Evolutionary conservation across 805 yeast genomes (phyloP).

Genomic region (Metschnikowia vanudenii): DNA sequence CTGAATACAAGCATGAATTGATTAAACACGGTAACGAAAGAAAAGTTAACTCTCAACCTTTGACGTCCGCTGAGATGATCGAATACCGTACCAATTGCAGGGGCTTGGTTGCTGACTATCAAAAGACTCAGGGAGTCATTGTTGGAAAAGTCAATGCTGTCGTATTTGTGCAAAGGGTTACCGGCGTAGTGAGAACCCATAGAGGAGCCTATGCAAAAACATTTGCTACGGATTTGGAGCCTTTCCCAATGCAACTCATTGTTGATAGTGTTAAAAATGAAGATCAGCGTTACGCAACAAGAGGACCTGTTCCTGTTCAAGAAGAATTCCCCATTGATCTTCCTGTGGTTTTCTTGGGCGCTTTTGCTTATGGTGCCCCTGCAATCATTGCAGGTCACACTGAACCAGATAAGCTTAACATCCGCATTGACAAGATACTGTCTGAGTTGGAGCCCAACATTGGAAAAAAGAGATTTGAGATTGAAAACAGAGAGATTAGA

Average conservation of each 20-base stretch:
- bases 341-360: constrained; percentile 77
- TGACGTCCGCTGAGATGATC: constrained; percentile 40
- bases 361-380: constrained; percentile 82
- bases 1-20: constrained; percentile 46
- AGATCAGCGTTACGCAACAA: constrained; percentile 72
- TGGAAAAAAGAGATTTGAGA: constrained; percentile 58
- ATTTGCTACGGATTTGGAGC: constrained; percentile 50
- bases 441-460: constrained; percentile 55
- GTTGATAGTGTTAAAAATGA: constrained; percentile 71
- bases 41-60: constrained; percentile 35
- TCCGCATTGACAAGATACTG: constrained; percentile 43
- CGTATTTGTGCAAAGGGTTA: constrained; percentile 69
- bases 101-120: constrained; percentile 43
- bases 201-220: constrained; percentile 80
- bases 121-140: constrained; percentile 59
- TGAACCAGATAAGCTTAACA: constrained; percentile 43
- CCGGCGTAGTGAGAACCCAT: constrained; percentile 67
- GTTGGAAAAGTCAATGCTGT: constrained; percentile 54
- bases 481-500: constrained; percentile 53
- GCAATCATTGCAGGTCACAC: constrained; percentile 64
- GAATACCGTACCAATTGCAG: constrained; percentile 44
- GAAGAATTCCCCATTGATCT: constrained; percentile 78
- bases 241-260: constrained; percentile 75
- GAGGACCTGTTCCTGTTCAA: constrained; percentile 71
- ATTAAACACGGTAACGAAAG: constrained; percentile 28